Evolutionary conservation across 2,329 filamentous ascomycete genomes (phyloP), one percentile per base, ranked within the genome.

Genomic region (Epichloe bromicola): DNA sequence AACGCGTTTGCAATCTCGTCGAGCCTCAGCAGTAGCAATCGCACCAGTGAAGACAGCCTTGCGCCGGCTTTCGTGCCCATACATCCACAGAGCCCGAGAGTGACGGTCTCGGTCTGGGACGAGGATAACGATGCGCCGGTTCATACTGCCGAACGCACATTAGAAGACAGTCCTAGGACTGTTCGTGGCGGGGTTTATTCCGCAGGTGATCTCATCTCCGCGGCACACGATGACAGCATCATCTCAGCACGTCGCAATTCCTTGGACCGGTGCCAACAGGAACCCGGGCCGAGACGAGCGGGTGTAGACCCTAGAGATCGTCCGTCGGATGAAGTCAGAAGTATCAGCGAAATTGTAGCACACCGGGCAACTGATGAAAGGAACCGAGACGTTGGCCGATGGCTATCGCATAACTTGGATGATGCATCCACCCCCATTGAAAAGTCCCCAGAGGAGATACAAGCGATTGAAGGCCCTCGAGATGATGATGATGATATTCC

Each of bases 61-160:
- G 68, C 64, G 4, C 65, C 69, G 2, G 62, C 63, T 43, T 58
- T 66, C 8, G 58, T 67, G 47, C 58, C 65, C 49, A 76, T 75
- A 71, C 62, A 67, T 34, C 61, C 65, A 19, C 71, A 70, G 53
- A 80, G 78, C 58, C 77, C 78, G 6, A 70, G 71, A 30, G 74
- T 81, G 19, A 78, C 72, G 5, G 74, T 80, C 46, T 80, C 78
- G 1, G 65, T 76, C 55, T 80, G 74, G 74, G 75, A 71, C 44
- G 70, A 67, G 54, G 74, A 69, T 50, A 67, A 63, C 41, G 60
- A 60, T 37, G 61, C 59, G 20, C 63, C 64, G 0, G 58, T 68
- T 12, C 69, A 69, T 47, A 63, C 67, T 6, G 55, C 70, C 37
- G 71, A 74, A 53, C 67, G 68, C 14, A 59, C 63, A 6, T 68